These are phyloP conservation scores for Protomyces arabidopsidicola DNA, from an alignment of 1,139 yeast species.

Conservation along the genomic window DNA sequence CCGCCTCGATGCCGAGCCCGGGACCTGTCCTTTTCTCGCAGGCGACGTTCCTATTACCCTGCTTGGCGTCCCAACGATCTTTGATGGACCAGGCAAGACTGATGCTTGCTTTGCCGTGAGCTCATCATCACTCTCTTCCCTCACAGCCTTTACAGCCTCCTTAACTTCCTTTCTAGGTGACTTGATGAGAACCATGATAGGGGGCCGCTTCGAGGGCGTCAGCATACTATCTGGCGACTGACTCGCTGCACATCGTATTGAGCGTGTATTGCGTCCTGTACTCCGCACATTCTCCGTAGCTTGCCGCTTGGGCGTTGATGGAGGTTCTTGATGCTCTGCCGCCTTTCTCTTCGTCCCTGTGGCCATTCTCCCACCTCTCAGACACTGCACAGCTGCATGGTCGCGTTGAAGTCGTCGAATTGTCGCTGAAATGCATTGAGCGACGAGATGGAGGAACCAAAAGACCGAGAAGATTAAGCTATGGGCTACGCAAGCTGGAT, in stretches of 20 bases:
- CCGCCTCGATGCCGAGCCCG: too few species aligned
- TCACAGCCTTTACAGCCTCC: not conserved
- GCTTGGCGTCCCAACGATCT: too few species aligned
- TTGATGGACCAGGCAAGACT: not conserved
- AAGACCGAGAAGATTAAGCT: not conserved
- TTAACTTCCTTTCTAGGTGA: not conserved
- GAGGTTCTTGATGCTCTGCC: not conserved
- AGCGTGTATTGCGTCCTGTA: not conserved
- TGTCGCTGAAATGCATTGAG: not conserved
- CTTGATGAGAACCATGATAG: not conserved
- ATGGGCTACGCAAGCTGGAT: slow-evolving; percentile 45
- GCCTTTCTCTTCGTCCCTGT: not conserved
- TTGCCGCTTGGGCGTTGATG: not conserved
- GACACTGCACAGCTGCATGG: not conserved
- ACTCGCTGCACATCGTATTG: not conserved
- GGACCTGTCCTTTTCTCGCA: too few species aligned
- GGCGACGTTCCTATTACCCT: too few species aligned
- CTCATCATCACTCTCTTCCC: not conserved
- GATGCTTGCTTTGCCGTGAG: not conserved
- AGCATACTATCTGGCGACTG: not conserved
- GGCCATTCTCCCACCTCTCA: not conserved
- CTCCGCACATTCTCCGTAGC: not conserved
- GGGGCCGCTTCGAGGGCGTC: not conserved
- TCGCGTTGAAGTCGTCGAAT: not conserved
- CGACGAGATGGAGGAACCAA: not conserved